Evolutionary conservation across 495 filamentous ascomycete species (phyloP).

Genomic region (Penicillium ochrochloron): DNA sequence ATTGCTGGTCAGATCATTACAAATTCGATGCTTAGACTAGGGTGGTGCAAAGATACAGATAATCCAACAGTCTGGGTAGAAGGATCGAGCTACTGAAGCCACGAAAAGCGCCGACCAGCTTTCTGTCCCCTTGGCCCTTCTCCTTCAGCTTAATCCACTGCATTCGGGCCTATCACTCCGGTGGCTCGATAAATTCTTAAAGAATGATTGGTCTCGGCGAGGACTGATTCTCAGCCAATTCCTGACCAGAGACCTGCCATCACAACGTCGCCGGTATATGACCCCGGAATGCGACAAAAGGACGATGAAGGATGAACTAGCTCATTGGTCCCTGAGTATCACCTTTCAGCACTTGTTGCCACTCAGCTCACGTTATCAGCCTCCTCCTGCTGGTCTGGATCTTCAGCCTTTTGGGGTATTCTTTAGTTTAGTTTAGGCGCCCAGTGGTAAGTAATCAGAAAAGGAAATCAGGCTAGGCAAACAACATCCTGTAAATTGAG

Average conservation of each 20-base stretch:
- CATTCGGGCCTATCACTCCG: background rate
- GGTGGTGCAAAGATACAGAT: background rate
- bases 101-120: background rate
- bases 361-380: constrained; percentile 3
- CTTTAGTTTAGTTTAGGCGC: background rate
- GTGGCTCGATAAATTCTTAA: too few relatives aligned
- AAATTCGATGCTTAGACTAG: background rate
- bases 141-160: background rate
- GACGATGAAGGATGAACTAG: constrained; percentile 1
- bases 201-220: background rate
- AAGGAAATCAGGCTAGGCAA: background rate
- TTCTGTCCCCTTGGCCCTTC: background rate
- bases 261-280: background rate
- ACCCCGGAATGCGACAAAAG: background rate
- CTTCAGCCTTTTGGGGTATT: background rate
- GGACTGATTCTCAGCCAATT: background rate
- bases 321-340: background rate
- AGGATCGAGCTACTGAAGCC: background rate
- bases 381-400: background rate
- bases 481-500: background rate
- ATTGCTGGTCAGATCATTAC: background rate
- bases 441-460: background rate
- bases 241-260: background rate
- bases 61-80: background rate
- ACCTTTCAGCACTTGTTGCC: background rate